phyloP scores from a whole-genome alignment of 2,329 filamentous ascomycete genomes.

The Pezizomycotina sp. region DNA sequence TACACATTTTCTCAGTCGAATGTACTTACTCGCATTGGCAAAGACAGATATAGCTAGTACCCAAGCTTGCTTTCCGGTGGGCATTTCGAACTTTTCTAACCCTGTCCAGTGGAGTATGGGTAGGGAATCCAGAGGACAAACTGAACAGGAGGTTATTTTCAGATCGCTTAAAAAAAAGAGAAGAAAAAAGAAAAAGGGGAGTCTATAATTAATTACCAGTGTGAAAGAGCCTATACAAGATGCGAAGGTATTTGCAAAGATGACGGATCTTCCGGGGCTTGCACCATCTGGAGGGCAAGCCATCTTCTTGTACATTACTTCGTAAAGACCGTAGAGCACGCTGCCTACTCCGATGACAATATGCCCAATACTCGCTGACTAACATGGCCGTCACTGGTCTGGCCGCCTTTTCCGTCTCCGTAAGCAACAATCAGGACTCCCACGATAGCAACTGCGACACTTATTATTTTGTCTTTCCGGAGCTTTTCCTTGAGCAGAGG shows the following conservation, averaged over 20 bases:
- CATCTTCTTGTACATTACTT: constrained; percentile 85
- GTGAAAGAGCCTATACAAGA: constrained; percentile 78
- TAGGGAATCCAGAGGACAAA: constrained; percentile 81
- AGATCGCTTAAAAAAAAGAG: neutral
- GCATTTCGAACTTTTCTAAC: constrained; percentile 68
- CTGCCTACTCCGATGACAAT: constrained; percentile 80
- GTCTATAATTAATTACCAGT: constrained; percentile 32
- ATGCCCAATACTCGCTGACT: constrained; percentile 64
- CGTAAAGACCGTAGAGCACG: constrained; percentile 89
- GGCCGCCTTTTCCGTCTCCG: constrained; percentile 45
- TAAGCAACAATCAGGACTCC: constrained; percentile 94
- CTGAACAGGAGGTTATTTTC: constrained; percentile 4
- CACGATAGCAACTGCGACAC: constrained; percentile 69
- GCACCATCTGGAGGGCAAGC: constrained; percentile 87
- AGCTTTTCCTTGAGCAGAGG: constrained; percentile 74
- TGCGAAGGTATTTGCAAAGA: constrained; percentile 88
- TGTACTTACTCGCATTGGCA: constrained; percentile 56
- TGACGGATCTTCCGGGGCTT: constrained; percentile 70
- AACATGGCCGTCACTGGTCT: constrained; percentile 32
- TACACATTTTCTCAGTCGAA: too few species aligned
- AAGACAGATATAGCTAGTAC: constrained; percentile 66
- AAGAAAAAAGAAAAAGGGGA: neutral
- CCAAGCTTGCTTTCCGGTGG: constrained; percentile 58
- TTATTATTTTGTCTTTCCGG: constrained; percentile 66
- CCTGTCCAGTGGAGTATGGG: constrained; percentile 66